phyloP scores from a whole-genome alignment of 2,329 filamentous ascomycete species.

The Cercospora sp. region DNA sequence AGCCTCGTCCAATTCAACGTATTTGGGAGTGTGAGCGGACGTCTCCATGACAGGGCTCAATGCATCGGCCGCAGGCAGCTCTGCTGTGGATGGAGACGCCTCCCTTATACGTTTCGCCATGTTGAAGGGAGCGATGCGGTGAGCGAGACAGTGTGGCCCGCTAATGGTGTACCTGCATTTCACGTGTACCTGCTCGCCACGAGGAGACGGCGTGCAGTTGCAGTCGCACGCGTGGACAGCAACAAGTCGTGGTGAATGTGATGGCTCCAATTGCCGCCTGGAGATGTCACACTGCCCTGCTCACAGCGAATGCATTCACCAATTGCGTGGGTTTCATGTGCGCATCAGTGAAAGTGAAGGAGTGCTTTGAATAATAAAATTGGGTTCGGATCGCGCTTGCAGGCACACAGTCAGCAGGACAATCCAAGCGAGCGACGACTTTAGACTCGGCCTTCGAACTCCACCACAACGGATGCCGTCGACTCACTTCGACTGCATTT shows the following conservation, averaged over 20 bases:
- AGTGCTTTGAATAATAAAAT: not conserved
- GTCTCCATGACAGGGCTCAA: constrained; percentile 21
- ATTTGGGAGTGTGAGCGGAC: constrained; percentile 42
- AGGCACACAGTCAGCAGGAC: constrained; percentile 1
- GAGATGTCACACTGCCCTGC: not conserved
- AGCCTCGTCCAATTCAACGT: constrained; percentile 57
- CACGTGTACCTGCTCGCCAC: constrained; percentile 2
- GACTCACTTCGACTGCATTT: not conserved
- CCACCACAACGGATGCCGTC: not conserved
- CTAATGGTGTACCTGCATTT: constrained; percentile 8
- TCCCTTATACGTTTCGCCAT: constrained; percentile 20
- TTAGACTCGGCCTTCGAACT: not conserved
- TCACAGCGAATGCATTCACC: not conserved
- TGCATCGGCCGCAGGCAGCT: constrained; percentile 44
- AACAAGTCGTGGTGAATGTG: not conserved
- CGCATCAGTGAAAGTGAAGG: not conserved
- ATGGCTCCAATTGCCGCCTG: not conserved
- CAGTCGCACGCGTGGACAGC: not conserved
- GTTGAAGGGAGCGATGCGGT: constrained; percentile 5
- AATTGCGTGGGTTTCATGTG: not conserved
- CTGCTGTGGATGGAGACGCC: constrained; percentile 39
- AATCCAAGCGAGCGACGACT: constrained; percentile 1
- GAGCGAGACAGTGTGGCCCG: not conserved
- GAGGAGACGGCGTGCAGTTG: not conserved
- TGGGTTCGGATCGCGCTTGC: constrained; percentile 6